phyloP scores from a whole-genome alignment of 2,329 filamentous ascomycete species.

The Xenosphaeropsis pyriputrescens region DNA sequence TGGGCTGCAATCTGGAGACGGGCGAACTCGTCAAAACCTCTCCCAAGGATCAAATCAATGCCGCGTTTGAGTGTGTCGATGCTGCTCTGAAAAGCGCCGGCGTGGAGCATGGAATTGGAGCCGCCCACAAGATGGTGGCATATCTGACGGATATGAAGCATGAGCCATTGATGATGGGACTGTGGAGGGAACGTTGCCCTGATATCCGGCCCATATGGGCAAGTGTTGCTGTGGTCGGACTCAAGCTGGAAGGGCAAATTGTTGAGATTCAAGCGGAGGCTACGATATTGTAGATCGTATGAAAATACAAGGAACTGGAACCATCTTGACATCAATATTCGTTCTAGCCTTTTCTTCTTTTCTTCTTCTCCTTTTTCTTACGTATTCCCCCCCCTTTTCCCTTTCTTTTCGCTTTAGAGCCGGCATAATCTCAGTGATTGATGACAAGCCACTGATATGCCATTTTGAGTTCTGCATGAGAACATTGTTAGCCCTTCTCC shows the following conservation, averaged over 20 bases:
- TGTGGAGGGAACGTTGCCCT: neutral
- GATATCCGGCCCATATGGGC: neutral
- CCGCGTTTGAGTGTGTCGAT: slow-evolving; percentile 1
- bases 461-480: too few relatives aligned
- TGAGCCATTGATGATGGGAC: slow-evolving; percentile 1
- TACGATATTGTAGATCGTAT: neutral
- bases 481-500: too few relatives aligned
- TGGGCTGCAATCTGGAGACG: neutral
- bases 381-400: too few relatives aligned
- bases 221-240: neutral
- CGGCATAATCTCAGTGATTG: too few relatives aligned
- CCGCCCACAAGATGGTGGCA: neutral
- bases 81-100: neutral
- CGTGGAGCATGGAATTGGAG: neutral
- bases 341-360: too few relatives aligned
- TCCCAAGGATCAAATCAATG: neutral
- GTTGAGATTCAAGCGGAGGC: slow-evolving; percentile 1
- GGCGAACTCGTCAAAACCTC: neutral
- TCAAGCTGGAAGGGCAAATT: neutral
- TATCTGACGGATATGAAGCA: neutral
- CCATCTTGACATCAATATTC: too few relatives aligned
- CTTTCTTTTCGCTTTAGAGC: too few relatives aligned
- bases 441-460: too few relatives aligned
- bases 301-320: too few relatives aligned
- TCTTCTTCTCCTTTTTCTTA: too few relatives aligned